Evolutionary conservation across 495 filamentous ascomycete genomes (phyloP).

Genomic region (Durotheca rogersii): DNA sequence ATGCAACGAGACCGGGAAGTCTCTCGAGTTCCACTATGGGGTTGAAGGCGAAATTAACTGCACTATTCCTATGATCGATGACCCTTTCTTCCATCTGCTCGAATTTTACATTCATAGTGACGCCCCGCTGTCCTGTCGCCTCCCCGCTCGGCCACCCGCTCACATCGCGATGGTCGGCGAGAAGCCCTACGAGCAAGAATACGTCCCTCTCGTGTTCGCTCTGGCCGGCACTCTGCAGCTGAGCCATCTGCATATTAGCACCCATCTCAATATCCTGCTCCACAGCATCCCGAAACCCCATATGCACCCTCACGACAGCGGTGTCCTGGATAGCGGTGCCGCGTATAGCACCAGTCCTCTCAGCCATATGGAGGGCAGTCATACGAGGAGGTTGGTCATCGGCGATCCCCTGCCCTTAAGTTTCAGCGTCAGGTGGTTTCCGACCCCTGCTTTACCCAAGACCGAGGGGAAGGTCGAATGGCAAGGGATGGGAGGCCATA

Average conservation of each 20-base stretch:
- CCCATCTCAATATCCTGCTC: constrained; percentile 81
- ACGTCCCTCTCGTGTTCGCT: constrained; percentile 73
- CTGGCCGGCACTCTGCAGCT: constrained; percentile 85
- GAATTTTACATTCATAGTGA: constrained; percentile 99
- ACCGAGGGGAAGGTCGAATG: constrained; percentile 55
- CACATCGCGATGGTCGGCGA: constrained; percentile 49
- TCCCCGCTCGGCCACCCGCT: constrained; percentile 72
- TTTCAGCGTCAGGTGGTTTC: constrained; percentile 85
- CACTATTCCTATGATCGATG: constrained; percentile 80
- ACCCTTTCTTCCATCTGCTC: constrained; percentile 92
- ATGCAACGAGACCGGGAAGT: constrained; percentile 84
- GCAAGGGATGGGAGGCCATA: constrained; percentile 64
- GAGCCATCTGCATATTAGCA: constrained; percentile 87
- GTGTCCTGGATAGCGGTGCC: constrained; percentile 76
- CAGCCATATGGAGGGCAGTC: constrained; percentile 54
- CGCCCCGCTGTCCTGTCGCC: constrained; percentile 86
- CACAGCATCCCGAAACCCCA: constrained; percentile 67
- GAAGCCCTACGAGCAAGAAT: constrained; percentile 48
- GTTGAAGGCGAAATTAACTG: constrained; percentile 84
- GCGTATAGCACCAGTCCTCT: constrained; percentile 83
- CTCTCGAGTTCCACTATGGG: constrained; percentile 84
- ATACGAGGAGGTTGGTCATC: constrained; percentile 69
- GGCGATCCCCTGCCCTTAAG: constrained; percentile 80
- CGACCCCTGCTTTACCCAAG: constrained; percentile 64
- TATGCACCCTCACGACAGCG: constrained; percentile 58